These are phyloP conservation scores for Benincasa hispida DNA, from an alignment of 306 rosid genomes.

Conservation along the genomic window DNA sequence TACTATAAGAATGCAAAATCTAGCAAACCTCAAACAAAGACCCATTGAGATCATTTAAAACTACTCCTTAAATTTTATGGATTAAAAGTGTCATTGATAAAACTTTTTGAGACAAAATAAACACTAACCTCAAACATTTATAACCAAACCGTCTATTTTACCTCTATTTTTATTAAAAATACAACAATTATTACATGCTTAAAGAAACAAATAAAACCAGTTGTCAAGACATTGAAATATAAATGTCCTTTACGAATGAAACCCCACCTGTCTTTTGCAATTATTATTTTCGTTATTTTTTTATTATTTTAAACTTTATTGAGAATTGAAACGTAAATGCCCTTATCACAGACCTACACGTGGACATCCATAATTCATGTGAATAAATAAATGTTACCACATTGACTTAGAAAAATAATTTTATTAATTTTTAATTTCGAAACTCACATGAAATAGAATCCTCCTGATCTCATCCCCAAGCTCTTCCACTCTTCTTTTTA, in stretches of 20 bases:
- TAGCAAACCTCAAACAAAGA: no score
- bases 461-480: background rate
- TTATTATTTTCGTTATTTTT: background rate
- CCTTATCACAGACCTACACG: background rate
- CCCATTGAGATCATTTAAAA: no score
- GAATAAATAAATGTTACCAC: background rate
- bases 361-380: background rate
- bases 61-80: no score
- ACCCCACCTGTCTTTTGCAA: background rate
- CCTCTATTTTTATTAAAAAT: background rate
- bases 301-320: background rate
- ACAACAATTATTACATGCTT: background rate
- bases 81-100: no score
- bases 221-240: background rate
- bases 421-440: background rate
- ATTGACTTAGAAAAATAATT: background rate
- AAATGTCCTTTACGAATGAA: background rate
- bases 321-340: background rate
- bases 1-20: no score
- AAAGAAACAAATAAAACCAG: background rate
- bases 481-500: background rate
- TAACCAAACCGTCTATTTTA: no score
- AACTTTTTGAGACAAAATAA: no score
- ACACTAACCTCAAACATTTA: no score
- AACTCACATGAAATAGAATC: constrained; percentile 6